Evolutionary conservation across 345 rosid species (phyloP).

Genomic region (Fremontodendron californicum): DNA sequence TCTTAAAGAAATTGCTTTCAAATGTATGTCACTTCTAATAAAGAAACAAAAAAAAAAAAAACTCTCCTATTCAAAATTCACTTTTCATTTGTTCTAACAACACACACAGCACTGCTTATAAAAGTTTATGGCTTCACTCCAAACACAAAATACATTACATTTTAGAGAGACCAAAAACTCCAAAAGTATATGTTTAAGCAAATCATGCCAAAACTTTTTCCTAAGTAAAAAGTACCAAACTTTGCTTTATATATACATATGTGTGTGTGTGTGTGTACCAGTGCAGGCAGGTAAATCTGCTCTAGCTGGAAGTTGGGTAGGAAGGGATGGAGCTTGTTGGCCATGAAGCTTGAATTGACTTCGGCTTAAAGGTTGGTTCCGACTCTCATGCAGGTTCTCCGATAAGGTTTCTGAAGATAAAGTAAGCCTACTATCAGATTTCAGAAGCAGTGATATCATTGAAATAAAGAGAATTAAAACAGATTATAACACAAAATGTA

Average conservation of each 20-base stretch:
- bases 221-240: background rate
- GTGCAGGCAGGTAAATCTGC: constrained; percentile 93
- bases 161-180: background rate
- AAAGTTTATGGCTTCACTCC: background rate
- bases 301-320: constrained; percentile 79
- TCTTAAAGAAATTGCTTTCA: background rate
- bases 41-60: background rate
- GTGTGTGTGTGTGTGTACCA: constrained; percentile 32
- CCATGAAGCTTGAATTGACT: constrained; percentile 46
- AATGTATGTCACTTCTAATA: background rate
- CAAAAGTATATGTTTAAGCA: background rate
- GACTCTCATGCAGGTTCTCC: constrained; percentile 49
- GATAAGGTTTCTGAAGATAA: constrained; percentile 44
- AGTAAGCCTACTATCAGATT: constrained; percentile 17
- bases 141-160: background rate
- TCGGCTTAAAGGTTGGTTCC: constrained; percentile 45
- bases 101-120: background rate
- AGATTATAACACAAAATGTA: background rate
- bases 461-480: constrained; percentile 11
- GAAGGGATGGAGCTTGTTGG: constrained; percentile 56
- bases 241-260: background rate
- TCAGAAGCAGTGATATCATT: background rate
- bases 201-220: background rate
- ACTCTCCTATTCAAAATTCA: background rate
- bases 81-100: background rate